phyloP scores from a whole-genome alignment of 345 rosid species.

The Lepidium didymum region DNA sequence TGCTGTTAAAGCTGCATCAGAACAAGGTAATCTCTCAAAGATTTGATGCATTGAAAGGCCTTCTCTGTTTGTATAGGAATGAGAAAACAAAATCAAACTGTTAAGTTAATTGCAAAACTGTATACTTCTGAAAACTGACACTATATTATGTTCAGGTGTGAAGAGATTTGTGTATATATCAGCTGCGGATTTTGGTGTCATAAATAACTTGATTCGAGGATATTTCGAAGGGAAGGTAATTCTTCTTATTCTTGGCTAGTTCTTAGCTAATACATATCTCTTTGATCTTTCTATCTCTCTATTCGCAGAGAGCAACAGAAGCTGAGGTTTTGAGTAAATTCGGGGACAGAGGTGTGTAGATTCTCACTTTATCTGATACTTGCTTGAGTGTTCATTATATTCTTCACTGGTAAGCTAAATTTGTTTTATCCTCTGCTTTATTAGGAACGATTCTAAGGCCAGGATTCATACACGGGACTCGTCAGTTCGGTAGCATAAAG shows the following conservation, averaged over 20 bases:
- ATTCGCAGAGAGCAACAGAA: slow-evolving; percentile 54
- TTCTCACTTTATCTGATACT: neutral
- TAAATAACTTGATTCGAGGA: slow-evolving; percentile 40
- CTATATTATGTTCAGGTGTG: slow-evolving; percentile 35
- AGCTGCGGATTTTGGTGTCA: slow-evolving; percentile 57
- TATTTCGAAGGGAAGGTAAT: slow-evolving; percentile 63
- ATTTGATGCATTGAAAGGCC: neutral
- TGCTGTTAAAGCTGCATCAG: slow-evolving; percentile 48
- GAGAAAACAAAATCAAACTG: neutral
- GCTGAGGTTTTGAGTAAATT: slow-evolving; percentile 37
- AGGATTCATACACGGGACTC: slow-evolving; percentile 61
- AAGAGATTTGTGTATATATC: slow-evolving; percentile 52
- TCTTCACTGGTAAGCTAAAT: neutral
- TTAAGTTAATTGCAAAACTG: neutral
- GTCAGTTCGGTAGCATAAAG: slow-evolving; percentile 41
- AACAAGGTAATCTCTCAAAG: slow-evolving; percentile 32
- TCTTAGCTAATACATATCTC: neutral
- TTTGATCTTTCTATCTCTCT: neutral
- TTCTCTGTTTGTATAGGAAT: neutral
- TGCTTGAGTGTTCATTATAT: neutral
- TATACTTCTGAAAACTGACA: neutral
- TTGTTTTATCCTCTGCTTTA: neutral
- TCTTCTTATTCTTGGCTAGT: neutral
- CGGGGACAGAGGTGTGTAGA: slow-evolving; percentile 37
- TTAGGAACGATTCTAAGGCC: slow-evolving; percentile 54